Evolutionary conservation across 257 asterid genomes (phyloP).

Genomic region (Cinchona pubescens): DNA sequence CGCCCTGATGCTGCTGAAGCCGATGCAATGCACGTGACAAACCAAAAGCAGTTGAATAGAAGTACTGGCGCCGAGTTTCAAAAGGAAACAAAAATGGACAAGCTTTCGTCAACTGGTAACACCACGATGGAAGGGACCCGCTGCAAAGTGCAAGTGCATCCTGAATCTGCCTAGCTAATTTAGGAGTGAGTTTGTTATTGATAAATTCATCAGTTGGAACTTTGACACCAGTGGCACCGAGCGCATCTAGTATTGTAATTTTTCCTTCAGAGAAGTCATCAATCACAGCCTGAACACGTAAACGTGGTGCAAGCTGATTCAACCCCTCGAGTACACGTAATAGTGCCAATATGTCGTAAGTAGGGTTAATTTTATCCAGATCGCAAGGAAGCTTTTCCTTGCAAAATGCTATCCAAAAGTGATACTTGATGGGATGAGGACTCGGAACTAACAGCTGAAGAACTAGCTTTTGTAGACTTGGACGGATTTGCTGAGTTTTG

Average conservation of each 20-base stretch:
- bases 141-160: slow-evolving; percentile 97
- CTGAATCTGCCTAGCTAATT: slow-evolving; percentile 89
- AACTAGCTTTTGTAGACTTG: slow-evolving; percentile 57
- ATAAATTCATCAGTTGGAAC: slow-evolving; percentile 63
- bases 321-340: slow-evolving; percentile 88
- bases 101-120: slow-evolving; percentile 94
- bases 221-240: slow-evolving; percentile 44
- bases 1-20: slow-evolving; percentile 98
- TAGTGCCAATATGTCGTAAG: slow-evolving; percentile 78
- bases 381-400: slow-evolving; percentile 94
- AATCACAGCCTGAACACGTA: slow-evolving; percentile 53
- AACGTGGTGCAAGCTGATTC: slow-evolving; percentile 89
- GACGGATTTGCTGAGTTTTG: slow-evolving; percentile 55
- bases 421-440: slow-evolving; percentile 51
- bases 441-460: slow-evolving; percentile 44
- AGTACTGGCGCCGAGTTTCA: slow-evolving; percentile 96
- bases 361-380: slow-evolving; percentile 81
- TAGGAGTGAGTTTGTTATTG: slow-evolving; percentile 88
- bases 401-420: slow-evolving; percentile 86
- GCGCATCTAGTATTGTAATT: slow-evolving; percentile 47
- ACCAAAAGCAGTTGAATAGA: slow-evolving; percentile 97
- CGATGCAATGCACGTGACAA: slow-evolving; percentile 90
- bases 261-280: slow-evolving; percentile 80
- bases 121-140: slow-evolving; percentile 97
- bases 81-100: slow-evolving; percentile 97